Percentiles rank a stretch among this genome's conserved stretches.
phyloP scores from a whole-genome alignment of 2,329 filamentous ascomycete genomes.

The Aspergillus arachidicola region DNA sequence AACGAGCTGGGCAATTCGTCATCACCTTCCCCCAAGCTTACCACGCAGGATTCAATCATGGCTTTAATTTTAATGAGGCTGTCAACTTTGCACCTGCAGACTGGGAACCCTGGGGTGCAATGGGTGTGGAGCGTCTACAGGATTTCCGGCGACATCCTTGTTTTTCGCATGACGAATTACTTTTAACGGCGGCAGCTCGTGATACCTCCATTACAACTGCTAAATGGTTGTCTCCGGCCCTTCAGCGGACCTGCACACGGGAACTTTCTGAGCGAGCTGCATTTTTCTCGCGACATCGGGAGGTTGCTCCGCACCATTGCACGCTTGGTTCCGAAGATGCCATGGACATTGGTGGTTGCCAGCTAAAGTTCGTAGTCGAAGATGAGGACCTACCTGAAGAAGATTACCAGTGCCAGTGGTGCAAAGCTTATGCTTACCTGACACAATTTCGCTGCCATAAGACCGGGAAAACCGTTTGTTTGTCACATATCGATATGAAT shows the following conservation, averaged over 20 bases:
- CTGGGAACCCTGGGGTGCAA: conserved; percentile 90
- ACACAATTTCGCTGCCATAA: conserved; percentile 86
- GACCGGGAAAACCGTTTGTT: conserved; percentile 78
- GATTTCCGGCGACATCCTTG: conserved; percentile 89
- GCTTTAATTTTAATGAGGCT: conserved; percentile 98
- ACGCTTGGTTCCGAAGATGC: conserved; percentile 52
- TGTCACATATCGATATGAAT: conserved; percentile 76
- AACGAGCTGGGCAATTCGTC: conserved; percentile 92
- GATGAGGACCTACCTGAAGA: conserved; percentile 83
- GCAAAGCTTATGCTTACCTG: conserved; percentile 89
- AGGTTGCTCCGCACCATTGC: conserved; percentile 58
- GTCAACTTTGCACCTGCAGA: conserved; percentile 96
- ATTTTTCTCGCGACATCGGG: conserved; percentile 69
- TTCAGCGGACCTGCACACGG: conserved; percentile 74
- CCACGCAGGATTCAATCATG: conserved; percentile 97
- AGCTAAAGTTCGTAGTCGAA: conserved; percentile 65
- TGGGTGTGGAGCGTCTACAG: conserved; percentile 82
- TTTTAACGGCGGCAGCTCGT: conserved; percentile 85
- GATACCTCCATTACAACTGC: conserved; percentile 84
- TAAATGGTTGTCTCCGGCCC: conserved; percentile 89
- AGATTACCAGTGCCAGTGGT: conserved; percentile 87
- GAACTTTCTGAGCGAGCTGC: conserved; percentile 69
- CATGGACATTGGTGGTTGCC: conserved; percentile 52
- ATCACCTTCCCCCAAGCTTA: conserved; percentile 97
- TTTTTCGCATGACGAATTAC: conserved; percentile 93